Conservation (phyloP, 495 filamentous ascomycete genomes). For the Hypoxylon trugodes region DNA sequence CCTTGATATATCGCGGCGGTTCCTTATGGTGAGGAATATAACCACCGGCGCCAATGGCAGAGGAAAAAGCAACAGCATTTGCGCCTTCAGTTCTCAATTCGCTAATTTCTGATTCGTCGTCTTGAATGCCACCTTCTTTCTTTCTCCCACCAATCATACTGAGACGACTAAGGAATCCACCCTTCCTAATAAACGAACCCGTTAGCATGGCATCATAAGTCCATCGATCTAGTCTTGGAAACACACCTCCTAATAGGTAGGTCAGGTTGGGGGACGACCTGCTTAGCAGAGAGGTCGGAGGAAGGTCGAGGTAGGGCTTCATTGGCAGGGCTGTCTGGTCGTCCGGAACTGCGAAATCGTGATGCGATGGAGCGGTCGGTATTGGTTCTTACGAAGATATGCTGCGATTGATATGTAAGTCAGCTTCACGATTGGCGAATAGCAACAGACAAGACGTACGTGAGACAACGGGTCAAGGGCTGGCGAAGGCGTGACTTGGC, state of each 20-base stretch:
- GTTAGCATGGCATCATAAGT: slow-evolving; percentile 39
- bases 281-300: slow-evolving; percentile 46
- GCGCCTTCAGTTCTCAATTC: slow-evolving; percentile 78
- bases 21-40: slow-evolving; percentile 89
- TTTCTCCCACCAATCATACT: slow-evolving; percentile 81
- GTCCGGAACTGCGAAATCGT: slow-evolving; percentile 67
- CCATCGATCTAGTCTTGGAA: background rate
- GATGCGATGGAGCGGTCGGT: slow-evolving; percentile 74
- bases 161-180: slow-evolving; percentile 84
- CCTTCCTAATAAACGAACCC: slow-evolving; percentile 65
- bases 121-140: slow-evolving; percentile 65
- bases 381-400: slow-evolving; percentile 86
- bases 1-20: slow-evolving; percentile 90
- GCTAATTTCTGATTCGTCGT: slow-evolving; percentile 77
- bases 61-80: slow-evolving; percentile 80
- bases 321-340: slow-evolving; percentile 60
- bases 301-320: slow-evolving; percentile 50
- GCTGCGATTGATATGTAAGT: slow-evolving; percentile 40
- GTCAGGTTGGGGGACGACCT: slow-evolving; percentile 45
- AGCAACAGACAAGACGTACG: slow-evolving; percentile 43
- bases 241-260: slow-evolving; percentile 71
- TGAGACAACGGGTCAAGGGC: slow-evolving; percentile 59
- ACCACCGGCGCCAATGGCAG: slow-evolving; percentile 75
- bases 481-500: slow-evolving; percentile 27
- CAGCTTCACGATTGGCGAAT: slow-evolving; percentile 1